A percentile compares a stretch with the other conserved stretches of the same genome.
Conservation (phyloP, 23 red algal genomes). For the Gracilaria gracilis region DNA sequence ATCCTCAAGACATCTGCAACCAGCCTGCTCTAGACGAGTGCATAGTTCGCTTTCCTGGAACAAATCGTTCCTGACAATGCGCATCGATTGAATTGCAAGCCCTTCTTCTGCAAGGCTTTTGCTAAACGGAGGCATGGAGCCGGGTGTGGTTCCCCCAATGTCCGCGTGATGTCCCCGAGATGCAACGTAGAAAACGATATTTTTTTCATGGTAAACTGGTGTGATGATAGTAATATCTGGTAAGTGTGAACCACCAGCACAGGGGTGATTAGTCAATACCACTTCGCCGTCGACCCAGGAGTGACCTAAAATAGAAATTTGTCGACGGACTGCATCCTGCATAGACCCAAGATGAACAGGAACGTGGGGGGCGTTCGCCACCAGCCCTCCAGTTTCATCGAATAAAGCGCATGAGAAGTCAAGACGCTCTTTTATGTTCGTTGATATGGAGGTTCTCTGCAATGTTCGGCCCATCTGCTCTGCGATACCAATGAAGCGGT, state of each 20-base stretch:
- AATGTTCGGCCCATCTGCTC: conserved; percentile 98
- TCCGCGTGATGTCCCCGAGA: conserved; percentile 96
- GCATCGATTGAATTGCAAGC: conserved; percentile 84
- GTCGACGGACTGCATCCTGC: conserved; percentile 91
- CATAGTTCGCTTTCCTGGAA: conserved; percentile 86
- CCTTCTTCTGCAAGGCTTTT: conserved; percentile 86
- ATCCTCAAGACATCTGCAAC: conserved; percentile 86
- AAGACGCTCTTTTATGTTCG: conserved; percentile 98
- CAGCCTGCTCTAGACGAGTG: conserved; percentile 58
- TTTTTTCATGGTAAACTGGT: conserved; percentile 72
- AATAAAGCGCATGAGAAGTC: conserved; percentile 99
- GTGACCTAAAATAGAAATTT: conserved; percentile 63
- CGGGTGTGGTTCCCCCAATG: conserved; percentile 93
- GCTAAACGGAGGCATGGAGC: conserved; percentile 99
- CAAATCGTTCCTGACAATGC: conserved; percentile 78
- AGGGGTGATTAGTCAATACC: conserved; percentile 92
- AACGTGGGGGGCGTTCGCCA: conserved; percentile 98
- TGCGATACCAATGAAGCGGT: conserved; percentile 99
- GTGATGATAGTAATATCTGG: conserved; percentile 99
- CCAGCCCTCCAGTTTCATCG: conserved; percentile 91
- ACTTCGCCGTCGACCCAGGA: conserved; percentile 90
- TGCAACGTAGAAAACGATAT: conserved; percentile 93
- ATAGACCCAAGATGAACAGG: conserved; percentile 99
- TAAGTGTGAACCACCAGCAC: conserved; percentile 92
- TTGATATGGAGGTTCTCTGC: conserved; percentile 93